phyloP scores from a whole-genome alignment of 805 yeast genomes.

The Komagataella pseudopastoris region DNA sequence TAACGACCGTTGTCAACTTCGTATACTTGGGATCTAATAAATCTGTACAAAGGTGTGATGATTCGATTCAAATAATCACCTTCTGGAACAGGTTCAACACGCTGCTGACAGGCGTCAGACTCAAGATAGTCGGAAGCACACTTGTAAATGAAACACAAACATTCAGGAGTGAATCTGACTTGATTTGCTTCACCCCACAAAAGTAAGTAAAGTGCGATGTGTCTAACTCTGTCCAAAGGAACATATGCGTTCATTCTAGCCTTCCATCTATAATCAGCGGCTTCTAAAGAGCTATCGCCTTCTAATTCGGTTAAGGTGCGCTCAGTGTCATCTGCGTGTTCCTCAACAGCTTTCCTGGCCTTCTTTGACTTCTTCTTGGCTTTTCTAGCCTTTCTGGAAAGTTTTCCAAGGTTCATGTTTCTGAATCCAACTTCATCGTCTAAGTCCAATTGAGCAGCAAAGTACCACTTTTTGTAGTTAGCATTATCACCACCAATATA shows the following conservation, averaged over 20 bases:
- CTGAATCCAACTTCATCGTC: conserved; percentile 78
- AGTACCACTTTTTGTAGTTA: conserved; percentile 78
- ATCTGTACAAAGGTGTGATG: conserved; percentile 80
- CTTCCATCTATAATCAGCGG: conserved; percentile 77
- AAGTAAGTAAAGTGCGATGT: conserved; percentile 59
- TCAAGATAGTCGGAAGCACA: conserved; percentile 83
- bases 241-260: conserved; percentile 59
- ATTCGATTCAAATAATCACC: conserved; percentile 88
- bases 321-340: conserved; percentile 49
- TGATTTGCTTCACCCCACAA: conserved; percentile 90
- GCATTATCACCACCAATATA: conserved; percentile 83
- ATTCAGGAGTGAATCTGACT: conserved; percentile 86
- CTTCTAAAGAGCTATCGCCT: conserved; percentile 77
- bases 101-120: conserved; percentile 85
- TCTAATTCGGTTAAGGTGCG: conserved; percentile 48
- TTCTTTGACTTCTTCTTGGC: conserved; percentile 73
- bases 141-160: conserved; percentile 88
- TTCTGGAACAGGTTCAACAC: conserved; percentile 71
- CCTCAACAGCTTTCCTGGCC: conserved; percentile 57
- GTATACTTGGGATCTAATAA: conserved; percentile 68
- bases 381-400: conserved; percentile 68
- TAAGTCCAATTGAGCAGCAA: conserved; percentile 78
- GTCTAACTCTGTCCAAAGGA: conserved; percentile 74
- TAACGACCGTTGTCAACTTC: conserved; percentile 73
- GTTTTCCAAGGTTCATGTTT: conserved; percentile 65